Evolutionary conservation across 805 yeast genomes (phyloP).

Genomic region (Saccharomyces paradoxus): DNA sequence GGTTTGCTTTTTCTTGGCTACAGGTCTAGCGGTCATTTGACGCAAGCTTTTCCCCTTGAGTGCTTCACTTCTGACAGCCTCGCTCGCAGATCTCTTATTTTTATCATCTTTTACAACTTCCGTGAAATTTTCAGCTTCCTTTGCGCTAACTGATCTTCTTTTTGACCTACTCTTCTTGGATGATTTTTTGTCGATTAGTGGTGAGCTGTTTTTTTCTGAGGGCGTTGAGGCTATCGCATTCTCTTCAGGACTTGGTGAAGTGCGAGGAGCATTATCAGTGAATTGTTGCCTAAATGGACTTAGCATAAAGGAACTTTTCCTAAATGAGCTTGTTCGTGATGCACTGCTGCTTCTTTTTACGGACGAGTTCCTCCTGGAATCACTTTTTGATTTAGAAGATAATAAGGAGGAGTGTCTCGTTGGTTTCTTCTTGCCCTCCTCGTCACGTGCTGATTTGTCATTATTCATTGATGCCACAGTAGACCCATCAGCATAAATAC

Average conservation of each 20-base stretch:
- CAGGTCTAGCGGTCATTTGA: conserved; percentile 44
- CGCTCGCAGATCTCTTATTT: conserved; percentile 40
- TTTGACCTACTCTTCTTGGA: conserved; percentile 24
- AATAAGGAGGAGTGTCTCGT: conserved; percentile 55
- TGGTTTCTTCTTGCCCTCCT: conserved; percentile 27
- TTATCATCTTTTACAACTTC: conserved; percentile 15
- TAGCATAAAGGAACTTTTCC: conserved; percentile 14
- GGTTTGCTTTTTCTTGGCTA: conserved; percentile 49
- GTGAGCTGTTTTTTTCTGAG: background rate
- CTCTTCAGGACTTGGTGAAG: conserved; percentile 13
- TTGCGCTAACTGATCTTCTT: conserved; percentile 46
- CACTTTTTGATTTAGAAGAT: conserved; percentile 28
- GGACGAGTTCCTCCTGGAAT: conserved; percentile 10
- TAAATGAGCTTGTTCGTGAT: conserved; percentile 3
- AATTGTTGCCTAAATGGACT: conserved; percentile 21
- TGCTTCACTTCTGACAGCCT: conserved; percentile 35
- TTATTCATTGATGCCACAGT: conserved; percentile 2
- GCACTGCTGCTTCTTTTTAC: conserved; percentile 2
- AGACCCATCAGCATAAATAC: conserved; percentile 23
- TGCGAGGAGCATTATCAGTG: conserved; percentile 14
- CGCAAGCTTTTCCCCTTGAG: conserved; percentile 40
- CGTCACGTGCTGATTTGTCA: background rate
- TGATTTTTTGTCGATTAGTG: conserved; percentile 7
- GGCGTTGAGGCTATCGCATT: conserved; percentile 4
- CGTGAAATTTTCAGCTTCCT: conserved; percentile 26